Base-by-base conservation (phyloP, 1,139 yeast genomes). In the Suhomyces kunorum region DNA sequence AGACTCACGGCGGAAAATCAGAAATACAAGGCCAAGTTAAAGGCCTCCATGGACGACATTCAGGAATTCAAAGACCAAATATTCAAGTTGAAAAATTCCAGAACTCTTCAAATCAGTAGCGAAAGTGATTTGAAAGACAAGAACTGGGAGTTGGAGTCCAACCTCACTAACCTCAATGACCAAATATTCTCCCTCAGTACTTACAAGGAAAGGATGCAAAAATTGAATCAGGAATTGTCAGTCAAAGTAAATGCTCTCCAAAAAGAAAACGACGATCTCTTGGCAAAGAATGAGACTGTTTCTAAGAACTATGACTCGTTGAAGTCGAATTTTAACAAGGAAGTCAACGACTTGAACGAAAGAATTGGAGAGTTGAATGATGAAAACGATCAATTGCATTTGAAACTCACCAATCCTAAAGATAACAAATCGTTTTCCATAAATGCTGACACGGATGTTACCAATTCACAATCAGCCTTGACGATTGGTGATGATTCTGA, bases 71-170 rank as follows among this genome's bases (percentile, higher is more conserved):
- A 68, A 38, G 68, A 66, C 29, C 76, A 78, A 50, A 55, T 70
- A 6, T 54, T 49, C 13, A 45, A 61, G 26, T 61, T 71, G 42
- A 61, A 67, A 36, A 63, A 49, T 43, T 55, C 68, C 26, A 49
- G 69, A 28, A 58, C 60, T 15, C 56, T 55, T 24, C 73, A 66
- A 32, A 54, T 59, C 15, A 62, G 47, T 30, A 58, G 51, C 39
- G 75, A 81, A 49, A 76, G 75, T 40, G 70, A 71, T 25, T 66
- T 77, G 48, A 82, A 81, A 55, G 90, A 86, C 51, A 76, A 78
- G 42, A 85, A 83, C 54, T 87, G 96, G 95, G 87, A 85, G 53
- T 70, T 87, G 45, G 89, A 84, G 56, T 62, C 81, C 22, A 72
- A 74, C 38, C 59, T 83, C 13, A 76, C 78, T 38, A 71, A 66